Percentiles rank a stretch among this genome's conserved stretches.
Conservation (phyloP, 2,329 filamentous ascomycete genomes). For the Madurella fahalii region DNA sequence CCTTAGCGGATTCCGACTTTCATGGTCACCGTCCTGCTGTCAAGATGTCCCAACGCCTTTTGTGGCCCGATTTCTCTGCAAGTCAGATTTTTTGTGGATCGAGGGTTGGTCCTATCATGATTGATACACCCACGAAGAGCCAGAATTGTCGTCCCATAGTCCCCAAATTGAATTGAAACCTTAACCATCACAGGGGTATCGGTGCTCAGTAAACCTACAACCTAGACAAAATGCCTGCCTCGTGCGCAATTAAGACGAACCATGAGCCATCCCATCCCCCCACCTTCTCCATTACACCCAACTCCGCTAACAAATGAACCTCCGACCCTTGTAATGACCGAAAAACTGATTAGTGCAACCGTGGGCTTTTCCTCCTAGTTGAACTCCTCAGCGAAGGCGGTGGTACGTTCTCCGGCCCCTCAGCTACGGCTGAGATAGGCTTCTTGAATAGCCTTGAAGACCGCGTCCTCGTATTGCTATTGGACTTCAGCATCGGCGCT, state of each 20-base stretch:
- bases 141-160: background rate
- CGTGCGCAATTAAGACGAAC: background rate
- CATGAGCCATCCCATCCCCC: background rate
- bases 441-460: conserved; percentile 32
- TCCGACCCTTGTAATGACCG: background rate
- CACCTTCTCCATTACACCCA: background rate
- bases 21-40: too few relatives aligned
- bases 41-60: too few relatives aligned
- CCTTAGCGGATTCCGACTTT: too few relatives aligned
- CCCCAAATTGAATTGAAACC: background rate
- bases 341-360: conserved; percentile 33
- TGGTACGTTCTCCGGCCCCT: conserved; percentile 51
- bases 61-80: too few relatives aligned
- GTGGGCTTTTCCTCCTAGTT: conserved; percentile 52
- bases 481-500: conserved; percentile 46
- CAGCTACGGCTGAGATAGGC: conserved; percentile 29
- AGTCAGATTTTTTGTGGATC: too few relatives aligned
- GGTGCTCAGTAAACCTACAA: conserved; percentile 18
- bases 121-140: too few relatives aligned
- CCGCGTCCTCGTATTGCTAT: conserved; percentile 29
- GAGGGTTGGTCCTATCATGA: too few relatives aligned
- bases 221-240: conserved; percentile 4
- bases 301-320: background rate
- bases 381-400: conserved; percentile 43
- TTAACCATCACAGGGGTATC: conserved; percentile 7